Base-by-base conservation (phyloP, 176 grass and related monocot genomes). In the Oryza meyeriana region DNA sequence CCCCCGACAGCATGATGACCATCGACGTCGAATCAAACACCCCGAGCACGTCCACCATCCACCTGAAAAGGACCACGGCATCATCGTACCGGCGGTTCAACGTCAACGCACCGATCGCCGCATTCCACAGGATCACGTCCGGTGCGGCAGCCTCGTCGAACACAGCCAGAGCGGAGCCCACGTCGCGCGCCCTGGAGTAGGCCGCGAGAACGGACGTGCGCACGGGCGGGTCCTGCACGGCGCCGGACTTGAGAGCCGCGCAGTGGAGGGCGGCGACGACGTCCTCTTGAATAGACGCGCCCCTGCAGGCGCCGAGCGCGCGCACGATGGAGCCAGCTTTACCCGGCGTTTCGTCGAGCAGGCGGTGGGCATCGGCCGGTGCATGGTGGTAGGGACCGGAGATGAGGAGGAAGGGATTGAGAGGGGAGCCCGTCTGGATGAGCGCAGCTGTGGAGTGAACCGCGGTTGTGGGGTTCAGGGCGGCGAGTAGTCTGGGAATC, bases 41-140 rank as follows among this genome's bases (percentile, higher is more conserved):
- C 5, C 86, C 92, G 10, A 83, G 61, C 20, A 58, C 62, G 1
- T 33, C 10, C 5, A 31, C 31, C 95, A 98, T 95, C 50, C 73
- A 70, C 62, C 74, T 34, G 79, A 98, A 86, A 44, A 91, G 73
- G 3, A 5, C 72, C 33, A 82, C 26, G 6, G 88, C 76, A 5
- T 84, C 81, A 24, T 12, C 29, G 5, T 85, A 89, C 3, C 69
- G 33, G 45, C 33, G 79, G 33, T 65, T 77, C 11, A 45, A 41
- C 12, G 74, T 78, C 12, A 76, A 31, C 1, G 90, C 79, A 64
- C 35, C 62, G 77, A 98, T 69, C 12, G 80, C 88, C 27, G 90
- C 90, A 45, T 95, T 98, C 92, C 95, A 98, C 9, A 90, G 59
- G 47, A 93, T 91, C 36, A 86, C 8, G 48, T 98, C 92, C 16